phyloP scores from a whole-genome alignment of 2,329 filamentous ascomycete species.

The Penicillium sp. region DNA sequence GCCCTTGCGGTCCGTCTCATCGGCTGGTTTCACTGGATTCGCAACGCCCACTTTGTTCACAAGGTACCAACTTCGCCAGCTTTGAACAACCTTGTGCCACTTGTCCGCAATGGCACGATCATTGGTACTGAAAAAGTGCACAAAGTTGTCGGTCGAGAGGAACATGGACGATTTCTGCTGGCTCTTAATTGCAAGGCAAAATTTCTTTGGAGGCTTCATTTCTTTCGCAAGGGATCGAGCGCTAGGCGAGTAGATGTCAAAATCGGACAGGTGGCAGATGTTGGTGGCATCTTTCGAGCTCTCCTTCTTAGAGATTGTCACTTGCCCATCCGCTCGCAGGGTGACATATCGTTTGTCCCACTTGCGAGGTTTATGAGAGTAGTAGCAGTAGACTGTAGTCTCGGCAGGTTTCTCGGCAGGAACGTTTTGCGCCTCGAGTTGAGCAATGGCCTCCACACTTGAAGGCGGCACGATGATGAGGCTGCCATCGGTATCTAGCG shows the following conservation, averaged over 20 bases:
- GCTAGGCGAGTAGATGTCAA: constrained; percentile 83
- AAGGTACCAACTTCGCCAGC: constrained; percentile 91
- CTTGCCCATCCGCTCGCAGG: constrained; percentile 71
- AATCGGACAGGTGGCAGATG: constrained; percentile 86
- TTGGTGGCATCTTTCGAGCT: constrained; percentile 67
- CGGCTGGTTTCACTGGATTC: constrained; percentile 29
- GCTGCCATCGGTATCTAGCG: constrained; percentile 73
- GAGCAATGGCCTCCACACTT: constrained; percentile 46
- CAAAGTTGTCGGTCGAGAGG: constrained; percentile 77
- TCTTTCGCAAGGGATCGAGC: constrained; percentile 66
- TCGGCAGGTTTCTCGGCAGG: constrained; percentile 65
- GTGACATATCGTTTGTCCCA: constrained; percentile 87
- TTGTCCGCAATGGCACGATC: constrained; percentile 66
- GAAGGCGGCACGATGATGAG: constrained; percentile 67
- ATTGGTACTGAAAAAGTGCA: constrained; percentile 87
- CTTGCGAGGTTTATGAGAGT: constrained; percentile 78
- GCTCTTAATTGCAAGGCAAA: constrained; percentile 87
- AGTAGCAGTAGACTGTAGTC: constrained; percentile 71
- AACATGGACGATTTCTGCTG: constrained; percentile 88
- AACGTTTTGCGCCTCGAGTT: constrained; percentile 65
- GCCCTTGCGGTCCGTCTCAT: constrained; percentile 45
- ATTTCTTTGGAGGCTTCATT: constrained; percentile 80
- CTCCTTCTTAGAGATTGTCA: constrained; percentile 70
- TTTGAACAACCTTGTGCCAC: constrained; percentile 72
- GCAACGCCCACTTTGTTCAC: constrained; percentile 66